Conservation (phyloP, 2,329 filamentous ascomycete species). For the Stylonectria norvegica region DNA sequence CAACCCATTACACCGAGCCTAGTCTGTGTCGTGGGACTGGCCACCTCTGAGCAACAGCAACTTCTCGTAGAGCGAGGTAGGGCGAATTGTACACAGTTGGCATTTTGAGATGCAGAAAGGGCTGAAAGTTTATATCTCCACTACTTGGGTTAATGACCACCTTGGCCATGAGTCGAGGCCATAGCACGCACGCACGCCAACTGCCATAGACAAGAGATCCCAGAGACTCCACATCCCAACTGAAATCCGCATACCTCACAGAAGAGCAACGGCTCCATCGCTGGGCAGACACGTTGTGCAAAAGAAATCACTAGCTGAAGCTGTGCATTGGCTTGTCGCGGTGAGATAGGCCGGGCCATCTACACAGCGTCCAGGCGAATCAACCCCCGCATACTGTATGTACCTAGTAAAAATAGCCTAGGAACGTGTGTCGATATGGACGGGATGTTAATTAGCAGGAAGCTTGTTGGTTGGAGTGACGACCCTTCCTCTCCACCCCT, state of each 20-base stretch:
- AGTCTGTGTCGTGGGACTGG: too few relatives aligned
- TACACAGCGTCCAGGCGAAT: slow-evolving; percentile 4
- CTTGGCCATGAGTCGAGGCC: neutral
- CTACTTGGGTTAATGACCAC: too few relatives aligned
- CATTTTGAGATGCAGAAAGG: too few relatives aligned
- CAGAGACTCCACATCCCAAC: slow-evolving; percentile 10
- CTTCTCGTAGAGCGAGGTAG: neutral
- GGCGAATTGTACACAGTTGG: neutral
- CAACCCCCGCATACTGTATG: slow-evolving; percentile 5
- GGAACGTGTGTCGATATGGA: too few relatives aligned
- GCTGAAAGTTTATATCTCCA: too few relatives aligned
- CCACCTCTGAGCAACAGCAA: neutral
- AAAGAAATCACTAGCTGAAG: neutral
- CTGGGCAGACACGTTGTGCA: neutral
- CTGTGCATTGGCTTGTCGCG: slow-evolving; percentile 8
- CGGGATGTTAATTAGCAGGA: too few relatives aligned
- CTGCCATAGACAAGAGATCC: neutral
- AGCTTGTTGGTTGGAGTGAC: too few relatives aligned
- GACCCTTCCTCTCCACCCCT: neutral
- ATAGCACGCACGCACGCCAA: neutral
- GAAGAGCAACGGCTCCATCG: slow-evolving; percentile 1
- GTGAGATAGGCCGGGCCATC: neutral
- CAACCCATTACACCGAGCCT: too few relatives aligned
- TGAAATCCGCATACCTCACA: slow-evolving; percentile 7
- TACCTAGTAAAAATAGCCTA: neutral